Conservation (phyloP, 176 grass and related monocot genomes). For the Rhynchospora breviuscula region DNA sequence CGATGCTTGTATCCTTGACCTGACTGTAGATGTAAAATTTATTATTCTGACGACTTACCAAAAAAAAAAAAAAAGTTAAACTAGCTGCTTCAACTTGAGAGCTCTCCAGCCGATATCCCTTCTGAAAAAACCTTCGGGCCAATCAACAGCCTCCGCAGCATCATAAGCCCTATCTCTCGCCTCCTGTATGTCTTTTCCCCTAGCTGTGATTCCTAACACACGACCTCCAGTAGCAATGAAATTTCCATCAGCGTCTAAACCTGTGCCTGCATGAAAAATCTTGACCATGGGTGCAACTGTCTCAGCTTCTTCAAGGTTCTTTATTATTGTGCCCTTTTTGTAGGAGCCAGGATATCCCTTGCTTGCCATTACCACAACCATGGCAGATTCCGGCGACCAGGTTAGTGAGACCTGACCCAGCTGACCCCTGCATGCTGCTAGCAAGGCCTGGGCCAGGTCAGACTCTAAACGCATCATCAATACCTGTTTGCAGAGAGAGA, state of each 20-base stretch:
- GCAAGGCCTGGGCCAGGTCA: conserved; percentile 57
- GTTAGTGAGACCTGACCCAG: conserved; percentile 46
- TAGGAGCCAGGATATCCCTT: conserved; percentile 73
- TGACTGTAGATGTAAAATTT: background rate
- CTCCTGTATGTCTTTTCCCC: conserved; percentile 73
- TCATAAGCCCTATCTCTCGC: conserved; percentile 51
- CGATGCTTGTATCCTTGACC: background rate
- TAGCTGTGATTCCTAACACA: conserved; percentile 68
- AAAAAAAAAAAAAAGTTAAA: background rate
- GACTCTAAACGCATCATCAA: conserved; percentile 84
- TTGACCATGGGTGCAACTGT: conserved; percentile 58
- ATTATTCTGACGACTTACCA: background rate
- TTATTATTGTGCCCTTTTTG: conserved; percentile 67
- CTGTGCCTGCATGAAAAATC: conserved; percentile 81
- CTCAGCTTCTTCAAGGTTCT: conserved; percentile 68
- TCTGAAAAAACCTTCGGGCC: conserved; percentile 79
- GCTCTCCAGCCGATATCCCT: conserved; percentile 81
- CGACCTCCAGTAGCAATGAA: conserved; percentile 52
- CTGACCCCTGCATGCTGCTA: conserved; percentile 65
- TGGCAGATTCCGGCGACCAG: conserved; percentile 60
- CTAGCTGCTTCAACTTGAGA: conserved; percentile 31
- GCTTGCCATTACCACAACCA: conserved; percentile 84
- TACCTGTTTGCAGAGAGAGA: conserved; percentile 32
- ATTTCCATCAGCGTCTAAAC: conserved; percentile 49
- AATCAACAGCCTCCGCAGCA: conserved; percentile 50